Percentiles rank a stretch among this genome's conserved stretches.
These are phyloP conservation scores for Calycina marina DNA, from an alignment of 2,329 filamentous ascomycete species.

Conservation along the genomic window DNA sequence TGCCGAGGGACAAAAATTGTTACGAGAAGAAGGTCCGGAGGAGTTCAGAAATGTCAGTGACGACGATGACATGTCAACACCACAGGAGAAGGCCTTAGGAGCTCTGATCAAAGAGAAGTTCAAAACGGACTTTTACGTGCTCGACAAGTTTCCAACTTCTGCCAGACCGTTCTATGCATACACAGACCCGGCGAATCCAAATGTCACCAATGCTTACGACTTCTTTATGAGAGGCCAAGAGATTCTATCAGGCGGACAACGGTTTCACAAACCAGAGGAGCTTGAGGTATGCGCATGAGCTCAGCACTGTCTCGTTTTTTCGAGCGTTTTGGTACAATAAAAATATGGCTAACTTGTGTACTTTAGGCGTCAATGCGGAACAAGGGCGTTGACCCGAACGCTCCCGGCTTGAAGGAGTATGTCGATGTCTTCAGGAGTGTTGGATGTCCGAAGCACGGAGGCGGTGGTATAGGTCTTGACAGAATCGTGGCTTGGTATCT, in stretches of 20 bases:
- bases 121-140: conserved; percentile 88
- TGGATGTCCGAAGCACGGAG: conserved; percentile 80
- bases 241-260: conserved; percentile 81
- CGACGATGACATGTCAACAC: conserved; percentile 66
- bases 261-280: conserved; percentile 67
- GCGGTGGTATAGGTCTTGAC: conserved; percentile 80
- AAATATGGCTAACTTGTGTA: too few relatives aligned
- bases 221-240: conserved; percentile 90
- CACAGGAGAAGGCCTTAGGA: conserved; percentile 80
- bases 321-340: too few relatives aligned
- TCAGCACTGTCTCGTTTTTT: too few relatives aligned
- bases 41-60: conserved; percentile 56
- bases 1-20: conserved; percentile 61
- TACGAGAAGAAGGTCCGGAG: conserved; percentile 56
- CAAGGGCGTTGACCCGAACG: conserved; percentile 67
- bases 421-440: conserved; percentile 67
- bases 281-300: too few relatives aligned
- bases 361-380: conserved; percentile 65
- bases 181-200: conserved; percentile 51
- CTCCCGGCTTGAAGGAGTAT: conserved; percentile 72
- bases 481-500: conserved; percentile 61
- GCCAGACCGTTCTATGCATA: conserved; percentile 90
- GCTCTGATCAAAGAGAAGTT: conserved; percentile 76
- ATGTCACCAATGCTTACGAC: conserved; percentile 57
- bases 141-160: conserved; percentile 87